Conservation (phyloP, 2,329 filamentous ascomycete genomes). For the Bisporella sp. region DNA sequence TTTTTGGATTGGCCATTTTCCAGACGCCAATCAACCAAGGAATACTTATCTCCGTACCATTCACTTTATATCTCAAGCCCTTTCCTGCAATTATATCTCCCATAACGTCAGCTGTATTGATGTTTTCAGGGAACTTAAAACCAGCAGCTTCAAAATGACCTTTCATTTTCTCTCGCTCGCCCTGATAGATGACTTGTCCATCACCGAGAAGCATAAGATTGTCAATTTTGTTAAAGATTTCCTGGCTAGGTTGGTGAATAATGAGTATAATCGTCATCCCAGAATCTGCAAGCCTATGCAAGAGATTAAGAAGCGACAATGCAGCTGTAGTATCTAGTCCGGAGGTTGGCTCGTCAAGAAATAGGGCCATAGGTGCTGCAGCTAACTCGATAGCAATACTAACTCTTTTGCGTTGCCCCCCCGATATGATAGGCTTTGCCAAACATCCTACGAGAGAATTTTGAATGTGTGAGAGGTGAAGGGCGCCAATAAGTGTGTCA, state of each 20-base stretch:
- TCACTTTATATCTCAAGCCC: constrained; percentile 35
- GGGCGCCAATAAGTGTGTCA: constrained; percentile 47
- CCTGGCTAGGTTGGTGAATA: constrained; percentile 47
- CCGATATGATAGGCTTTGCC: constrained; percentile 54
- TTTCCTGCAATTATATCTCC: constrained; percentile 57
- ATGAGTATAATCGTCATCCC: constrained; percentile 49
- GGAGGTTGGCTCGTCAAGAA: constrained; percentile 53
- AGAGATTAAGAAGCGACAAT: constrained; percentile 54
- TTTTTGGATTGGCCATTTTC: background rate
- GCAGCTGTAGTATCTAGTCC: constrained; percentile 58
- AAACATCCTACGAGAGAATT: constrained; percentile 48
- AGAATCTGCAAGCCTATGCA: constrained; percentile 51
- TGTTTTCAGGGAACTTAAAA: constrained; percentile 40
- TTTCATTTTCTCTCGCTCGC: constrained; percentile 35
- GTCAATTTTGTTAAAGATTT: constrained; percentile 52
- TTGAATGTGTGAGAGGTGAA: constrained; percentile 31
- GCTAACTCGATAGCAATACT: constrained; percentile 54
- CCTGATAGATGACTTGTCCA: constrained; percentile 49
- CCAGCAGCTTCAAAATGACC: constrained; percentile 46
- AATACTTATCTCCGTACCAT: background rate
- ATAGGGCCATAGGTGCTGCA: constrained; percentile 50
- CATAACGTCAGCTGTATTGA: constrained; percentile 49
- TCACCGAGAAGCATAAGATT: constrained; percentile 55
- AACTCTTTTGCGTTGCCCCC: constrained; percentile 55
- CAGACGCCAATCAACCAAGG: too few relatives aligned